These are phyloP conservation scores for Tetrapisispora iriomotensis DNA, from an alignment of 805 yeast genomes.

Conservation along the genomic window DNA sequence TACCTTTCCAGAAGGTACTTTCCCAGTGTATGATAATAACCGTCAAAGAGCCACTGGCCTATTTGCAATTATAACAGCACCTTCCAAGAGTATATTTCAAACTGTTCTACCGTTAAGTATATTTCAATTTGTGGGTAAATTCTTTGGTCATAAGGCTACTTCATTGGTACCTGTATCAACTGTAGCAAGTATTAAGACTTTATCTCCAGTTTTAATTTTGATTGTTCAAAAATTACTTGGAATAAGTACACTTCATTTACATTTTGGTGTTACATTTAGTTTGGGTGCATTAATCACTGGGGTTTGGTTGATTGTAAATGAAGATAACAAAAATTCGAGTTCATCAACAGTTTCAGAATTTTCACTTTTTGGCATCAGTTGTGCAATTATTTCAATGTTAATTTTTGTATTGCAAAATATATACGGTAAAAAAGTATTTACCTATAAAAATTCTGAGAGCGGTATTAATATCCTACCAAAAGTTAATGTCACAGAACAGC, in stretches of 20 bases:
- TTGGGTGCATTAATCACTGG: slow-evolving; percentile 19
- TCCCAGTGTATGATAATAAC: slow-evolving; percentile 32
- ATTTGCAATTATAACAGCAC: slow-evolving; percentile 16
- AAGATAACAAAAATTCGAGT: slow-evolving; percentile 8
- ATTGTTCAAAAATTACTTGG: slow-evolving; percentile 39
- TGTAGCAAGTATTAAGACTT: slow-evolving; percentile 59
- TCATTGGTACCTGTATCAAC: slow-evolving; percentile 58
- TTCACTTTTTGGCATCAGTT: slow-evolving; percentile 45
- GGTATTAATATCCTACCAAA: slow-evolving; percentile 2
- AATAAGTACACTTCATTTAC: slow-evolving; percentile 12
- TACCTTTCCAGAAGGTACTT: slow-evolving; percentile 45
- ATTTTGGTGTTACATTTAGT: slow-evolving; percentile 14
- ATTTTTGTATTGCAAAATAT: slow-evolving; percentile 81
- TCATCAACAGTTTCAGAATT: slow-evolving; percentile 5
- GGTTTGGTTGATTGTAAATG: slow-evolving; percentile 25
- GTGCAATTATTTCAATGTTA: slow-evolving; percentile 57
- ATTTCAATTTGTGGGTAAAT: slow-evolving; percentile 57
- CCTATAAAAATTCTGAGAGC: slow-evolving; percentile 27
- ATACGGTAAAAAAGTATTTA: slow-evolving; percentile 73
- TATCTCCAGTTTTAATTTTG: slow-evolving; percentile 55
- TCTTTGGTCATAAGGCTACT: slow-evolving; percentile 54
- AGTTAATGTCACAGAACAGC: not conserved
- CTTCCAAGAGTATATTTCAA: slow-evolving; percentile 34
- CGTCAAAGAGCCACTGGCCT: not conserved
- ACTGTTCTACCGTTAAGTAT: slow-evolving; percentile 54